Conservation (phyloP, 164 flowering plant species). For the Vitis rupestris region DNA sequence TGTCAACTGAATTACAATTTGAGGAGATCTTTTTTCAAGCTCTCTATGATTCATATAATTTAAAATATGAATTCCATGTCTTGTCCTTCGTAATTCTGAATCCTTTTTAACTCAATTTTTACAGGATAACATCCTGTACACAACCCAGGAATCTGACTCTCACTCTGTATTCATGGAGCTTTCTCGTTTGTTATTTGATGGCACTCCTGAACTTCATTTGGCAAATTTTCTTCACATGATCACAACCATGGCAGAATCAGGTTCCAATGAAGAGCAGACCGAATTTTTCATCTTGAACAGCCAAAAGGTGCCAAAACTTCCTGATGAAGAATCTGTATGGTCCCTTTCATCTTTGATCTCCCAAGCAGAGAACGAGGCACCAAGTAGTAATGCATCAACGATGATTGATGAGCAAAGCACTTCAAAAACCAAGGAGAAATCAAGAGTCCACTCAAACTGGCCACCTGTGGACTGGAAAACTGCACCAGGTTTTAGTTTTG, state of each 20-base stretch:
- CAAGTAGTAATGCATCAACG: slow-evolving; percentile 15
- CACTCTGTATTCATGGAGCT: slow-evolving; percentile 86
- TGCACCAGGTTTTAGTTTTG: slow-evolving; percentile 60
- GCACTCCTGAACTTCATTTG: slow-evolving; percentile 59
- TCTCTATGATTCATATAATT: not conserved
- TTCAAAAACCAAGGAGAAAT: slow-evolving; percentile 33
- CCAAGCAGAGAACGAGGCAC: slow-evolving; percentile 13
- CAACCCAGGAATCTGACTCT: slow-evolving; percentile 53
- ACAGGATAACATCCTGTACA: slow-evolving; percentile 68
- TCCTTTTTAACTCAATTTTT: slow-evolving; percentile 7
- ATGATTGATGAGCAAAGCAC: slow-evolving; percentile 18
- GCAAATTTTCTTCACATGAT: slow-evolving; percentile 98
- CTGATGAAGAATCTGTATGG: slow-evolving; percentile 71
- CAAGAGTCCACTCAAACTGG: slow-evolving; percentile 46
- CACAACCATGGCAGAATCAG: slow-evolving; percentile 82
- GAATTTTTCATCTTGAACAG: slow-evolving; percentile 72
- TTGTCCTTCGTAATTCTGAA: not conserved
- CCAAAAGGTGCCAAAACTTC: slow-evolving; percentile 76
- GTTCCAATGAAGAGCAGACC: slow-evolving; percentile 65
- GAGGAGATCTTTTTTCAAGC: not conserved
- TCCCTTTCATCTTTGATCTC: slow-evolving; percentile 33
- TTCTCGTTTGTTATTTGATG: slow-evolving; percentile 63
- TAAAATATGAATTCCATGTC: not conserved
- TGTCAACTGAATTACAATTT: not conserved
- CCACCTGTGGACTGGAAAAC: slow-evolving; percentile 79